Base-by-base conservation (phyloP, 2,329 filamentous ascomycete genomes). In the Cercospora sojina region DNA sequence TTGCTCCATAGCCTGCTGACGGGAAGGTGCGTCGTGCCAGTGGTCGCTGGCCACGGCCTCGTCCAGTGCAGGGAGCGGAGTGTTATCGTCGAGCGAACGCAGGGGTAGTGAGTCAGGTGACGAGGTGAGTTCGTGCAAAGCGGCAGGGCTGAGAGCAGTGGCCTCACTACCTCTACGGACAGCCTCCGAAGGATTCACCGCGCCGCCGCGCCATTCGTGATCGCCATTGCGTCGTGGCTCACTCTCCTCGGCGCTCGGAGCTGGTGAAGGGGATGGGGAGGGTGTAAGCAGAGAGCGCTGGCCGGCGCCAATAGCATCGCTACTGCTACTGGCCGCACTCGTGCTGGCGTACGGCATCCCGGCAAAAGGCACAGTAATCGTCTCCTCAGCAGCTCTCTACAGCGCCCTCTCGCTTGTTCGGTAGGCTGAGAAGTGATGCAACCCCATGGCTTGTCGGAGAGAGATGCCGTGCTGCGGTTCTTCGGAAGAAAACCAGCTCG, bases 31-130 rank as follows among this genome's bases (percentile, higher is more conserved):
- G 35, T 41, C 35, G 35, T 41, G 35, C 35, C 35, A 41, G 35
- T 41, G 35, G 35, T 41, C 35, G 35, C 35, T 41, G 35, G 35
- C 16, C 31, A 55, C 12, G 3, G 23, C 62, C 35, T 64, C 62
- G 20, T 59, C 51, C 27, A 69, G 62, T 31, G 66, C 69, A 31
- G 66, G 62, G 43, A 65, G 65, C 20, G 66, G 67, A 29, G 62
- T 35, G 1, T 62, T 13, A 12, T 70, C 69, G 31, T 65, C 69
- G 13, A 72, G 51, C 23, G 69, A 59, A 10, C 70, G 64, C 13
- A 72, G 57, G 9, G 70, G 70, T 7, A 72, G 51, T 10, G 70
- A 72, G 1, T 72, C 70, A 5, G 67, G 69, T 5, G 70, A 72
- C 23, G 67, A 66, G 12, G 67, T 69, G 20, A 72, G 59, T 31